Evolutionary conservation across 306 rosid genomes (phyloP).

Genomic region (Fagus sylvatica): DNA sequence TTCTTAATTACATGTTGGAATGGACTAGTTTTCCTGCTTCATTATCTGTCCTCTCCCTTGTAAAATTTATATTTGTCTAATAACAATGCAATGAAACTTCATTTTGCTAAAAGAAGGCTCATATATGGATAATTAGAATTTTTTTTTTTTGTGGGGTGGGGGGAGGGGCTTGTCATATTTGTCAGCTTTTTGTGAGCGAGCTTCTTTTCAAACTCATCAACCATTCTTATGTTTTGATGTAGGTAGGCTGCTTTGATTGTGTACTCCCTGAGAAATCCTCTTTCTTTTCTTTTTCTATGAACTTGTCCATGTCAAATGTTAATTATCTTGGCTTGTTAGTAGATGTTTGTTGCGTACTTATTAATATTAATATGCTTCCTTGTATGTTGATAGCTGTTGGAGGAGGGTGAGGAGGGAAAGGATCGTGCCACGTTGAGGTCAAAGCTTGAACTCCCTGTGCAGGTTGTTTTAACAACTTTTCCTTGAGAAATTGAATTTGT

Average conservation of each 20-base stretch:
- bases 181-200: not conserved
- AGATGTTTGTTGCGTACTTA: constrained; percentile 18
- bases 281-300: not conserved
- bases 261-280: not conserved
- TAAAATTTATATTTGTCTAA: not conserved
- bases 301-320: constrained; percentile 3
- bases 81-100: not conserved
- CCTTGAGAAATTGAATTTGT: constrained; percentile 9
- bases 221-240: not conserved
- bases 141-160: not conserved
- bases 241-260: not conserved
- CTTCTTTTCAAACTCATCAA: not conserved
- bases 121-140: not conserved
- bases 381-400: constrained; percentile 64
- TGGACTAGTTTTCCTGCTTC: not conserved
- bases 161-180: not conserved
- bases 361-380: constrained; percentile 18
- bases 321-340: constrained; percentile 7
- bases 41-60: not conserved
- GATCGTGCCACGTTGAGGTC: constrained; percentile 86
- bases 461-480: constrained; percentile 56
- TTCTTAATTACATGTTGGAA: not conserved
- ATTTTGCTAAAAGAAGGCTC: not conserved
- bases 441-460: constrained; percentile 98
- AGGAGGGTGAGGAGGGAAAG: constrained; percentile 97